Evolutionary conservation across 1,284 basidiomycete genomes (phyloP).

Genomic region (Porphyrellus sp.): DNA sequence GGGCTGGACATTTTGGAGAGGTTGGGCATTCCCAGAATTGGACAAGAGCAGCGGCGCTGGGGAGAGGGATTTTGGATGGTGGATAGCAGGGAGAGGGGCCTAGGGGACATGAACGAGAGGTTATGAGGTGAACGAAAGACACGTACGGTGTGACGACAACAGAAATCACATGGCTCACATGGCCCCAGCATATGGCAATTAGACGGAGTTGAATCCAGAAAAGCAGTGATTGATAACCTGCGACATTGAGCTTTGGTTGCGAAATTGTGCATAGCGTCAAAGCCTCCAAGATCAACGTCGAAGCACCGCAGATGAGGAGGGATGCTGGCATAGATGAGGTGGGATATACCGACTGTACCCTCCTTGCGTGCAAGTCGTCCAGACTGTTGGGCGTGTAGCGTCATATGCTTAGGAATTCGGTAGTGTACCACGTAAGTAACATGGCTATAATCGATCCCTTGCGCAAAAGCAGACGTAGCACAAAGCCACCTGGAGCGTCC

Average conservation of each 20-base stretch:
- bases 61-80: too few species aligned
- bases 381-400: slow-evolving; percentile 8
- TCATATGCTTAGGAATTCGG: slow-evolving; percentile 3
- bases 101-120: too few species aligned
- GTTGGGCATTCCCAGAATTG: too few species aligned
- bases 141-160: too few species aligned
- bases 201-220: neutral
- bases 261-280: neutral
- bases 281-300: neutral
- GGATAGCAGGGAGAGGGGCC: too few species aligned
- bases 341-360: neutral
- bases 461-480: slow-evolving; percentile 2
- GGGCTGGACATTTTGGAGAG: too few species aligned
- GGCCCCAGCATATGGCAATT: neutral
- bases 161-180: neutral
- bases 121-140: too few species aligned
- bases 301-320: neutral
- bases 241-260: neutral
- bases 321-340: neutral
- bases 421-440: slow-evolving; percentile 9
- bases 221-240: neutral
- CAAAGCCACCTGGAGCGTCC: slow-evolving; percentile 3
- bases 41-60: too few species aligned
- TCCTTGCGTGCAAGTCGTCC: neutral
- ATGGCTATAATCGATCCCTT: slow-evolving; percentile 10